Percentiles rank a stretch among this genome's conserved stretches.
These are phyloP conservation scores for Globisporangium yorkense DNA, from an alignment of 352 stramenopile species.

Conservation along the genomic window DNA sequence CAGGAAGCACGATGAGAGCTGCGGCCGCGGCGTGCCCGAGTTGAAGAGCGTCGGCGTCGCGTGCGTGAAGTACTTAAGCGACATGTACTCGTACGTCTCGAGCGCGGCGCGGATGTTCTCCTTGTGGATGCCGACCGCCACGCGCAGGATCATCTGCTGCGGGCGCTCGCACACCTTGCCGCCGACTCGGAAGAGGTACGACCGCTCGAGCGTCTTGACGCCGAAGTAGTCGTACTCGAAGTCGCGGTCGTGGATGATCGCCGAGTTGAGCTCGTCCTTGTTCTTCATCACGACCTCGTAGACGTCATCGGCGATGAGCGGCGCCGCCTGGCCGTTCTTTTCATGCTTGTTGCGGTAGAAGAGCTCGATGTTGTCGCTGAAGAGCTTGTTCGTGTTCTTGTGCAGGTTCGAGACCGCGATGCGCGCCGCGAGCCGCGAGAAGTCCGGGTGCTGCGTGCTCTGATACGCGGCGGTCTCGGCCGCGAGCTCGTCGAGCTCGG, in stretches of 20 bases:
- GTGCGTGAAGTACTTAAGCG: constrained; percentile 96
- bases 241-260: constrained; percentile 97
- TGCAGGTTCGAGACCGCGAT: constrained; percentile 99
- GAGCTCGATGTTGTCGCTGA: constrained; percentile 90
- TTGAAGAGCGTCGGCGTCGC: constrained; percentile 99
- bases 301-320: constrained; percentile 93
- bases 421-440: constrained; percentile 96
- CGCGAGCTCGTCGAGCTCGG: constrained; percentile 97
- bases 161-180: constrained; percentile 95
- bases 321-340: constrained; percentile 90
- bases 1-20: constrained; percentile 98
- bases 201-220: constrained; percentile 98
- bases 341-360: constrained; percentile 96
- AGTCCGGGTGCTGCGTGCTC: constrained; percentile 98
- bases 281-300: constrained; percentile 95
- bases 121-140: constrained; percentile 97
- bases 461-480: constrained; percentile 97
- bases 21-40: constrained; percentile 95
- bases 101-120: constrained; percentile 90
- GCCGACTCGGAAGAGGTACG: constrained; percentile 95
- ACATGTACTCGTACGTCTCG: constrained; percentile 99
- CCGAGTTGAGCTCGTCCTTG: constrained; percentile 94
- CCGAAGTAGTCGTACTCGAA: constrained; percentile 99
- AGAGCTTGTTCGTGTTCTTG: constrained; percentile 98
- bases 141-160: constrained; percentile 99